Percentiles rank a stretch among this genome's conserved stretches.
phyloP scores from a whole-genome alignment of 2,329 filamentous ascomycete genomes.

The Thelonectria discophora region DNA sequence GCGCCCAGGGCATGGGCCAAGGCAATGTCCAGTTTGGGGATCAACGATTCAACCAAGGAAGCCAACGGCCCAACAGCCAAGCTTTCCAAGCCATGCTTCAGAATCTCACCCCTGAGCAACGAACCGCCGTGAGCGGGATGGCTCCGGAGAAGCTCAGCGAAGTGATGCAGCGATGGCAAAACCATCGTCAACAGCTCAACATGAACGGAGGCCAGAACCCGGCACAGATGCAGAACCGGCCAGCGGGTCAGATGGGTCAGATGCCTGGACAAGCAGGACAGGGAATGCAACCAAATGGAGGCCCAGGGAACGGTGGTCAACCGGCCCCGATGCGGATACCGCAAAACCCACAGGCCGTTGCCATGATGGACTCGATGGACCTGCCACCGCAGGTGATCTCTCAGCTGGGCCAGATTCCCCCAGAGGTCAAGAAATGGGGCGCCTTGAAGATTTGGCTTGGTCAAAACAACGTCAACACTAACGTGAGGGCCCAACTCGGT shows the following conservation, averaged over 20 bases:
- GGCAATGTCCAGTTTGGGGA: slow-evolving; percentile 59
- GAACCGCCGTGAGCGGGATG: slow-evolving; percentile 53
- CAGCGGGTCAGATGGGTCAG: slow-evolving; percentile 45
- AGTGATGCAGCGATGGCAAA: slow-evolving; percentile 60
- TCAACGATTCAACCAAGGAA: slow-evolving; percentile 63
- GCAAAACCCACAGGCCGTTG: slow-evolving; percentile 47
- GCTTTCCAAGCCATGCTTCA: slow-evolving; percentile 54
- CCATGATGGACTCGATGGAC: slow-evolving; percentile 60
- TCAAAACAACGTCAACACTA: slow-evolving; percentile 48
- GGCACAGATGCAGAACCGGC: slow-evolving; percentile 46
- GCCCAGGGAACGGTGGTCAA: slow-evolving; percentile 40
- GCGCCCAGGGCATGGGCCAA: slow-evolving; percentile 55
- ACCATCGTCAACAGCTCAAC: slow-evolving; percentile 46
- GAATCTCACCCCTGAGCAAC: slow-evolving; percentile 58
- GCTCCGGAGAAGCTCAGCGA: slow-evolving; percentile 62
- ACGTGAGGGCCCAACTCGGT: slow-evolving; percentile 46
- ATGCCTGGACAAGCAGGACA: slow-evolving; percentile 44
- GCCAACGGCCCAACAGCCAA: slow-evolving; percentile 56
- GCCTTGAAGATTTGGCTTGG: slow-evolving; percentile 55
- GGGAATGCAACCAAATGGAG: slow-evolving; percentile 45
- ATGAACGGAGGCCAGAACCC: slow-evolving; percentile 46
- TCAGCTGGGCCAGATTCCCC: slow-evolving; percentile 47
- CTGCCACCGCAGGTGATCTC: slow-evolving; percentile 50
- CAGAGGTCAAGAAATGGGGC: slow-evolving; percentile 59
- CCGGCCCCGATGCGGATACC: slow-evolving; percentile 43